Evolutionary conservation across 2,329 filamentous ascomycete genomes (phyloP).

Genomic region (Ilyonectria sp.): DNA sequence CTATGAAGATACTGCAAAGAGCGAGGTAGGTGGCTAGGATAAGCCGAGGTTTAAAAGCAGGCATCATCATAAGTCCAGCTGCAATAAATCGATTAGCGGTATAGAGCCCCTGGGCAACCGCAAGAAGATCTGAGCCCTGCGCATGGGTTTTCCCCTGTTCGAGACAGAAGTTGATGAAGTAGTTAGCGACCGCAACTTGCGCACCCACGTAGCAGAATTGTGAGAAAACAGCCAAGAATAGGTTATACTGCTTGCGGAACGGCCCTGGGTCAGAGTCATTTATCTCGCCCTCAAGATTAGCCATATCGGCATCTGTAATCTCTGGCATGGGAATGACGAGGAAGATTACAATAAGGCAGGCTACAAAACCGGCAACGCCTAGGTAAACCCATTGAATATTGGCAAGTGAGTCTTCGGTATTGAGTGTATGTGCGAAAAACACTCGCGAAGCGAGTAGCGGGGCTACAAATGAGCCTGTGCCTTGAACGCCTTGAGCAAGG

Average conservation of each 20-base stretch:
- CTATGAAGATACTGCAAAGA: conserved; percentile 68
- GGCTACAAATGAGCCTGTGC: conserved; percentile 70
- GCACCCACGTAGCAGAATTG: conserved; percentile 77
- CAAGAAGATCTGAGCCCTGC: conserved; percentile 64
- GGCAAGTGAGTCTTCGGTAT: conserved; percentile 63
- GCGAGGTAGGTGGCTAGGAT: conserved; percentile 69
- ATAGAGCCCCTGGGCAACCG: conserved; percentile 72
- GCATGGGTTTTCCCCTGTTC: conserved; percentile 47
- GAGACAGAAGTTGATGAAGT: conserved; percentile 67
- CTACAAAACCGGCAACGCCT: conserved; percentile 73
- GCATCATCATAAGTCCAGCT: conserved; percentile 68
- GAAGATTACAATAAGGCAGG: conserved; percentile 70
- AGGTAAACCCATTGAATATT: conserved; percentile 78
- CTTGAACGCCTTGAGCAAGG: conserved; percentile 71
- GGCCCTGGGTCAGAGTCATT: conserved; percentile 61
- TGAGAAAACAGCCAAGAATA: conserved; percentile 72
- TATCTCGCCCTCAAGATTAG: conserved; percentile 63
- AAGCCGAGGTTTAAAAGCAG: conserved; percentile 65
- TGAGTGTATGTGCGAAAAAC: conserved; percentile 71
- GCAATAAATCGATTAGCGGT: conserved; percentile 72
- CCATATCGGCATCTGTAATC: conserved; percentile 76
- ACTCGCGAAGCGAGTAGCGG: conserved; percentile 73
- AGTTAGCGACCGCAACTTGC: conserved; percentile 67
- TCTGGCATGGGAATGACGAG: conserved; percentile 66
- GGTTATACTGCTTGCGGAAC: conserved; percentile 70